These are phyloP conservation scores for Fusarium clavum DNA, from an alignment of 2,329 filamentous ascomycete species.

Conservation along the genomic window DNA sequence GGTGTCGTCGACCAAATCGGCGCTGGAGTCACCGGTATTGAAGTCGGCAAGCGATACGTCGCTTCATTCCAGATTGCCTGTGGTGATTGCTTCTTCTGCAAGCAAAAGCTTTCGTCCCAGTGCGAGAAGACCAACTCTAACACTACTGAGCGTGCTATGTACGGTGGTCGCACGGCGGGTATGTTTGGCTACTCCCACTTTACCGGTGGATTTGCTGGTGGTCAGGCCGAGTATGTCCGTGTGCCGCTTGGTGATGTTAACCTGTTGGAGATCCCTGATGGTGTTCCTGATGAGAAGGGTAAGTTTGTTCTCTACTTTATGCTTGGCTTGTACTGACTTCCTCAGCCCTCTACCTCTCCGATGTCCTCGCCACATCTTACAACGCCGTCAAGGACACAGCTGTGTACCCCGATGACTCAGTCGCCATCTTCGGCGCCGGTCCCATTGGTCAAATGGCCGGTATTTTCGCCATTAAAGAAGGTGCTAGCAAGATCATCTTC, in stretches of 20 bases:
- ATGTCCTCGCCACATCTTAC: slow-evolving; percentile 83
- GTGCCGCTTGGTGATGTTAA: slow-evolving; percentile 86
- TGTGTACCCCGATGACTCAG: slow-evolving; percentile 79
- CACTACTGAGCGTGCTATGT: slow-evolving; percentile 77
- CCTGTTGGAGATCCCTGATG: slow-evolving; percentile 80
- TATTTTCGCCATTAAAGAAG: slow-evolving; percentile 78
- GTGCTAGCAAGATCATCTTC: slow-evolving; percentile 80
- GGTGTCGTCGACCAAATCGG: slow-evolving; percentile 68
- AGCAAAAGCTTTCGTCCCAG: slow-evolving; percentile 80
- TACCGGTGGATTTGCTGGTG: slow-evolving; percentile 87
- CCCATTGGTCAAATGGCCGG: slow-evolving; percentile 89
- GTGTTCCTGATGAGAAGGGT: slow-evolving; percentile 85
- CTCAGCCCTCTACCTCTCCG: slow-evolving; percentile 76
- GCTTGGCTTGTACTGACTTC: not conserved
- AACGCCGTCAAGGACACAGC: slow-evolving; percentile 86
- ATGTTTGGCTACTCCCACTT: slow-evolving; percentile 83
- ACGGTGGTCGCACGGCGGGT: slow-evolving; percentile 79
- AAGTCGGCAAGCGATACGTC: slow-evolving; percentile 77
- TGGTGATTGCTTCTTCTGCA: slow-evolving; percentile 79
- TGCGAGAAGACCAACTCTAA: slow-evolving; percentile 86
- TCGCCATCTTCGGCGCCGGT: slow-evolving; percentile 87
- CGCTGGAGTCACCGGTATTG: slow-evolving; percentile 62
- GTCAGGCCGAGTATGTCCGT: slow-evolving; percentile 87
- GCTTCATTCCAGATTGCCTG: slow-evolving; percentile 88
- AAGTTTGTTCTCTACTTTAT: not conserved